Evolutionary conservation across 192 early-diverging fungal species (phyloP).

Genomic region (Cladochytrium replicatum): DNA sequence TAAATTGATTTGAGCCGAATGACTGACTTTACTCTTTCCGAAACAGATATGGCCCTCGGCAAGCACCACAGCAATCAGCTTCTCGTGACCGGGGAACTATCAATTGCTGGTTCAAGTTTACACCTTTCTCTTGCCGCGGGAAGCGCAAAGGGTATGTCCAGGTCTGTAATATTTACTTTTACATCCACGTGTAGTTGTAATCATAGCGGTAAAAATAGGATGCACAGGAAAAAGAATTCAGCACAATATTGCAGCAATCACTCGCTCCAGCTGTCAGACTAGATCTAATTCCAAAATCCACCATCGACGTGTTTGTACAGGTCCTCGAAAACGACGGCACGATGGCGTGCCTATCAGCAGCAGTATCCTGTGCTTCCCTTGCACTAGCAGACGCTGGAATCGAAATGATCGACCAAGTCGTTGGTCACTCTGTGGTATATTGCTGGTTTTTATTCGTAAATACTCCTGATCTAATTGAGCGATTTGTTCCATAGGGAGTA

Average conservation of each 20-base stretch:
- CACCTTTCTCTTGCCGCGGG: slow-evolving; percentile 51
- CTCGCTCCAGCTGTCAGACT: slow-evolving; percentile 62
- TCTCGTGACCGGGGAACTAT: slow-evolving; percentile 46
- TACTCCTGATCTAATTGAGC: background rate
- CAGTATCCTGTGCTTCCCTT: slow-evolving; percentile 46
- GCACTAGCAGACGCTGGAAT: slow-evolving; percentile 74
- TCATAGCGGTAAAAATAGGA: slow-evolving; percentile 27
- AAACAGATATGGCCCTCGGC: slow-evolving; percentile 60
- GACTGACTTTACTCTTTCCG: background rate
- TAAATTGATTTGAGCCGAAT: background rate
- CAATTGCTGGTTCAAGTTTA: slow-evolving; percentile 68
- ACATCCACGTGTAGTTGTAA: background rate
- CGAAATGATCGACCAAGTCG: slow-evolving; percentile 75
- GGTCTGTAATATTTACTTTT: slow-evolving; percentile 12
- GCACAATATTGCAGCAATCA: slow-evolving; percentile 49
- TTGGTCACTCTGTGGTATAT: slow-evolving; percentile 56
- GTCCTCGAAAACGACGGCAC: slow-evolving; percentile 63
- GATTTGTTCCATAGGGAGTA: background rate
- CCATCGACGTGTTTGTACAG: slow-evolving; percentile 59
- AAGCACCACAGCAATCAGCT: slow-evolving; percentile 39
- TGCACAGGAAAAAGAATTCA: slow-evolving; percentile 55
- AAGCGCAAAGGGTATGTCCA: slow-evolving; percentile 45
- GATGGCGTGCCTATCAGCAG: slow-evolving; percentile 53
- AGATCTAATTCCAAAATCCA: slow-evolving; percentile 61
- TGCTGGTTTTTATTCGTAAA: slow-evolving; percentile 7